Percentiles rank a stretch among this genome's conserved stretches.
These are phyloP conservation scores for Herpotrichia juniperi DNA, from an alignment of 2,329 filamentous ascomycete species.

Conservation along the genomic window DNA sequence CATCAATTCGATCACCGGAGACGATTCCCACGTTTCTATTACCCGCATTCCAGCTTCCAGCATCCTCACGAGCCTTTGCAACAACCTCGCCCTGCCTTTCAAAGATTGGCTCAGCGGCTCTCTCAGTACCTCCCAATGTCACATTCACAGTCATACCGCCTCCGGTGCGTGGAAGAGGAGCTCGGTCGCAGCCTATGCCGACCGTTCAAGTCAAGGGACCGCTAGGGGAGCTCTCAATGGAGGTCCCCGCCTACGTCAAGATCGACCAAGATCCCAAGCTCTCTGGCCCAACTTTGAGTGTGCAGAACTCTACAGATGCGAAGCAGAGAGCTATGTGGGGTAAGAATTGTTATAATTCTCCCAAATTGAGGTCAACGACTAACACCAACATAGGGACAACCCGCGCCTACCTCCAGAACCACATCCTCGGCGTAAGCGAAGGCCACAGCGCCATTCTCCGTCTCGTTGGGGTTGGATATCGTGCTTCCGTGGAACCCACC, in stretches of 20 bases:
- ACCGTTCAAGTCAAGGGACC: conserved; percentile 81
- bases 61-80: conserved; percentile 68
- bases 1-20: conserved; percentile 49
- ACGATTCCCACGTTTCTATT: conserved; percentile 75
- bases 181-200: conserved; percentile 66
- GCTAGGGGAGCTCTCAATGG: conserved; percentile 76
- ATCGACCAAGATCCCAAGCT: conserved; percentile 70
- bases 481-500: conserved; percentile 81
- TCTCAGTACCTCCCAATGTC: conserved; percentile 60
- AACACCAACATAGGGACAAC: conserved; percentile 71
- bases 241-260: conserved; percentile 78
- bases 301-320: conserved; percentile 71
- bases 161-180: conserved; percentile 63
- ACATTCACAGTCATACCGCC: conserved; percentile 72
- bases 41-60: conserved; percentile 67
- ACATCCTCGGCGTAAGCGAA: conserved; percentile 93
- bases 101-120: conserved; percentile 78
- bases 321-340: conserved; percentile 97
- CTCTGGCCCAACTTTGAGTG: conserved; percentile 69
- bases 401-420: conserved; percentile 86
- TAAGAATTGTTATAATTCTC: conserved; percentile 51
- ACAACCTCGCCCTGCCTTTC: conserved; percentile 71
- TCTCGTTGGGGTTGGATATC: conserved; percentile 93
- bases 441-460: conserved; percentile 93
- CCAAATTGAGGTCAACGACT: conserved; percentile 23